A percentile compares a stretch with the other conserved stretches of the same genome.
Conservation (phyloP, 345 rosid species). For the Populus euphratica region DNA sequence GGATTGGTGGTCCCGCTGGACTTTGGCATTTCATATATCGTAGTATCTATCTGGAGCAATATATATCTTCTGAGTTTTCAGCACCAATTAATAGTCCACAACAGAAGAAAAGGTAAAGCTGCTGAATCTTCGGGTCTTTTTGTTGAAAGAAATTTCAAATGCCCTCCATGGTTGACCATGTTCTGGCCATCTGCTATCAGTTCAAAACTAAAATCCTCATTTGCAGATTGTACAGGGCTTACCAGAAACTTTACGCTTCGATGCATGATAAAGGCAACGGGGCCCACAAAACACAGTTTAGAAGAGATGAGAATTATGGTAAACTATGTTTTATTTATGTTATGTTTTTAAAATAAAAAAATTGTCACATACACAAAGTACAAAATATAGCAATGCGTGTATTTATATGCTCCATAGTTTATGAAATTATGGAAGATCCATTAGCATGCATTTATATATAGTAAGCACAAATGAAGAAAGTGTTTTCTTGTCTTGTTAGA, state of each 20-base stretch:
- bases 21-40: constrained; percentile 98
- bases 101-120: constrained; percentile 76
- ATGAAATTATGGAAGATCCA: background rate
- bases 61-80: constrained; percentile 84
- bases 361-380: background rate
- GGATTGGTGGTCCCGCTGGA: constrained; percentile 92
- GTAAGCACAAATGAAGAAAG: background rate
- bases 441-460: background rate
- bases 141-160: background rate
- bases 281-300: constrained; percentile 93
- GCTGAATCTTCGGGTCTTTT: constrained; percentile 1
- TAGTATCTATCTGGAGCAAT: constrained; percentile 91
- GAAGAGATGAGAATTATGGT: constrained; percentile 93
- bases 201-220: constrained; percentile 14
- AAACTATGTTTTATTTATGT: background rate
- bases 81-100: constrained; percentile 65
- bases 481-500: background rate
- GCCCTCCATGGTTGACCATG: background rate
- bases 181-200: constrained; percentile 4
- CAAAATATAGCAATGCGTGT: background rate
- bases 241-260: constrained; percentile 76
- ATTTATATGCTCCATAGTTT: background rate
- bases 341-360: background rate
- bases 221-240: constrained; percentile 89
- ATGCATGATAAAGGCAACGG: constrained; percentile 86